Evolutionary conservation across 768 basidiomycete species (phyloP), one percentile per base, ranked within the genome.

Genomic region (Rubroboletus satanas): DNA sequence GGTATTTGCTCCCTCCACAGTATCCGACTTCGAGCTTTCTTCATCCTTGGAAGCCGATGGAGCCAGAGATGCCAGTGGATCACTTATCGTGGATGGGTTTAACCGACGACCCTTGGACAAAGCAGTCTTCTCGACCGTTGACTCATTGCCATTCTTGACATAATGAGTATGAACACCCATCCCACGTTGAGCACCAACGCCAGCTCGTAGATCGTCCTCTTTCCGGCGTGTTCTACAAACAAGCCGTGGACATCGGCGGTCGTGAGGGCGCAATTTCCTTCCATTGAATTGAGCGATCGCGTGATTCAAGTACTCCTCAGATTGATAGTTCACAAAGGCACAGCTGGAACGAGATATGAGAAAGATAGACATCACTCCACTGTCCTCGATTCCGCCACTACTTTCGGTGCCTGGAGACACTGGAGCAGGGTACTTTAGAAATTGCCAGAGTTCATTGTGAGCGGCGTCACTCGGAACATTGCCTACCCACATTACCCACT

Each of bases 401-500:
- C n/a, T 14, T 17, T 53, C 54, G 7, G 28, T 29, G 21, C 57
- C 53, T 6, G 62, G 46, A 26, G 50, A 53, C 5, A 62, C 43
- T 17, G 65, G 51, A 17, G 58, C 53, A 8, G 66, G 56, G 45
- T 71, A 65, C 58, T 79, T 85, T 74, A 98, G 94, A 69, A 94
- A 95, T 7, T 76, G 75, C 88, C 87, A 90, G 5, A 97, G 75
- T 65, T 97, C 94, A 60, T 92, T 86, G 56, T 92, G 82, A 4
- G 83, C 83, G 15, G 91, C 84, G 63, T 94, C 90, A 6, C 79
- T 78, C 3, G 91, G 90, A 4, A 97, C 88, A 65, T 98, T 98
- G 10, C 95, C 95, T 12, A 85, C 86, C 95, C 95, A 97, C 90
- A 94, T 92, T 1, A 93, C 93, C 90, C 89, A 95, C 55, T 92